phyloP scores from a whole-genome alignment of 345 rosid genomes.

The Salix arbutifolia region DNA sequence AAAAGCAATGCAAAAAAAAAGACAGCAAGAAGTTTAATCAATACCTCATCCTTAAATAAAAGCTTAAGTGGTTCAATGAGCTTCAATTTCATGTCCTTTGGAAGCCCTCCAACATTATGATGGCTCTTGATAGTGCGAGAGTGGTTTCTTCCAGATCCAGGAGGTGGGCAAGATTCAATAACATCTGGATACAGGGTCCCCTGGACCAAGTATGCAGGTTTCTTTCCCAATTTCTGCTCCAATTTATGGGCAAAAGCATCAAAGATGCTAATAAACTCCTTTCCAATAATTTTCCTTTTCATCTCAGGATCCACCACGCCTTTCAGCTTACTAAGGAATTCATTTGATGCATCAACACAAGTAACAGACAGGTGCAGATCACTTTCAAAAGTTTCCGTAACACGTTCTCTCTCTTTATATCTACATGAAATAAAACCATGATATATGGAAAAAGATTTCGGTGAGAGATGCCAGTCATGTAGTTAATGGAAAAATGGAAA shows the following conservation, averaged over 20 bases:
- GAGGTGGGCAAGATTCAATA: slow-evolving; percentile 98
- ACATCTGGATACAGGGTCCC: slow-evolving; percentile 97
- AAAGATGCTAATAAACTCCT: slow-evolving; percentile 75
- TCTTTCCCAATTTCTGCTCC: slow-evolving; percentile 73
- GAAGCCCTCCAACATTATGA: slow-evolving; percentile 98
- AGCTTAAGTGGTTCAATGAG: slow-evolving; percentile 96
- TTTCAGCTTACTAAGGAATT: slow-evolving; percentile 76
- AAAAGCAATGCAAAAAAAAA: neutral
- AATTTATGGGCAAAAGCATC: slow-evolving; percentile 73
- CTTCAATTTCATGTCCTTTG: slow-evolving; percentile 93
- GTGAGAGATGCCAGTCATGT: neutral
- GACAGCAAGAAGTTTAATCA: slow-evolving; percentile 5
- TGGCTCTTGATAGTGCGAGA: slow-evolving; percentile 98
- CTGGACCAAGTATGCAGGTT: slow-evolving; percentile 81
- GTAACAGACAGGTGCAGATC: slow-evolving; percentile 89
- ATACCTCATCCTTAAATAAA: slow-evolving; percentile 94
- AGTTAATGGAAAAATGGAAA: neutral
- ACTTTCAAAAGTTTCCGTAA: slow-evolving; percentile 77
- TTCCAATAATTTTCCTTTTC: slow-evolving; percentile 92
- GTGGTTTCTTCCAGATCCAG: slow-evolving; percentile 82
- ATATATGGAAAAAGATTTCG: neutral
- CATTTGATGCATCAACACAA: slow-evolving; percentile 74
- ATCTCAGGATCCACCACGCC: slow-evolving; percentile 89
- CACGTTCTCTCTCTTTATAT: slow-evolving; percentile 91
- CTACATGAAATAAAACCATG: slow-evolving; percentile 30